Evolutionary conservation across 352 stramenopile genomes (phyloP).

Genomic region (Thalassiosira mediterranea): DNA sequence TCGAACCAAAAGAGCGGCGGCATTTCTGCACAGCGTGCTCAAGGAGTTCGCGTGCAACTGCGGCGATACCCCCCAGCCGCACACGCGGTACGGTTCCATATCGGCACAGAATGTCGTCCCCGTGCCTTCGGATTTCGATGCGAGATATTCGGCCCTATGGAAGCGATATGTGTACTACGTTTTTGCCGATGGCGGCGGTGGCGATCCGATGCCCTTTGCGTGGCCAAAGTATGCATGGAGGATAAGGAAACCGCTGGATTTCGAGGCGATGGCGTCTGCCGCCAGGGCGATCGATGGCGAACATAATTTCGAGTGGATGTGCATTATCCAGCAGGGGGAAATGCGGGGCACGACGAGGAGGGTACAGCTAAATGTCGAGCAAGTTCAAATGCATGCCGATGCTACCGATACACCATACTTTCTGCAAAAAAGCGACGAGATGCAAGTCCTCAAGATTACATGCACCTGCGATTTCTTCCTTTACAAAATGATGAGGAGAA

Average conservation of each 20-base stretch:
- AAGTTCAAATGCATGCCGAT: slow-evolving; percentile 7
- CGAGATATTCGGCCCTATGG: slow-evolving; percentile 37
- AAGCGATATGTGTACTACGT: slow-evolving; percentile 46
- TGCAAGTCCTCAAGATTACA: slow-evolving; percentile 7
- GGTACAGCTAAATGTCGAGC: slow-evolving; percentile 22
- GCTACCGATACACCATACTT: slow-evolving; percentile 24
- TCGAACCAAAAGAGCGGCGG: slow-evolving; percentile 18
- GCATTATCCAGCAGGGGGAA: slow-evolving; percentile 31
- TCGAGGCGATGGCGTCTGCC: slow-evolving; percentile 19
- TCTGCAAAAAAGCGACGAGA: background rate
- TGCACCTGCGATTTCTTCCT: slow-evolving; percentile 44
- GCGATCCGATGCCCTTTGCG: slow-evolving; percentile 15
- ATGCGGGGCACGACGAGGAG: slow-evolving; percentile 12
- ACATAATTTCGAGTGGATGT: slow-evolving; percentile 48
- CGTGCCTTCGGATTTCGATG: slow-evolving; percentile 34
- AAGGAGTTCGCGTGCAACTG: slow-evolving; percentile 36
- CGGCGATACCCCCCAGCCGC: background rate
- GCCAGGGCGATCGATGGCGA: slow-evolving; percentile 15
- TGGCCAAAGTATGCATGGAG: slow-evolving; percentile 31
- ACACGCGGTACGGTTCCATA: slow-evolving; percentile 30
- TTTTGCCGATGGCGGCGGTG: slow-evolving; percentile 1
- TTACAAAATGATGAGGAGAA: slow-evolving; percentile 53
- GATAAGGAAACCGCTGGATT: slow-evolving; percentile 18
- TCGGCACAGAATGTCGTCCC: slow-evolving; percentile 11
- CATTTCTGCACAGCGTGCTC: slow-evolving; percentile 30